Evolutionary conservation across 495 filamentous ascomycete genomes (phyloP).

Genomic region (Bacidia rubella): DNA sequence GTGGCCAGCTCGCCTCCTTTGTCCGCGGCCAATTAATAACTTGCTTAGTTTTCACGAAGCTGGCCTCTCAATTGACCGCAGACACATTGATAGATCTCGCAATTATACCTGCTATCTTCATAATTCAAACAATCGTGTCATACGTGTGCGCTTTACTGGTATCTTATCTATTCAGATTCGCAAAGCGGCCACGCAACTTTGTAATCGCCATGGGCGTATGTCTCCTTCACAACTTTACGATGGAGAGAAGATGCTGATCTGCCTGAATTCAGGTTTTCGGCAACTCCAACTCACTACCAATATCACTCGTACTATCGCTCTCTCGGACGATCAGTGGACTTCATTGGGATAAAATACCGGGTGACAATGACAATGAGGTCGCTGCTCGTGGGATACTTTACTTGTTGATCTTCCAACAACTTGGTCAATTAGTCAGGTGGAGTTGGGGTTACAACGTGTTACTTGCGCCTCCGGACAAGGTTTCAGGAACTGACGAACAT

Average conservation of each 20-base stretch:
- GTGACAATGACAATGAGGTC: constrained; percentile 91
- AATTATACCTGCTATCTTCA: constrained; percentile 87
- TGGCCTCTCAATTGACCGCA: constrained; percentile 87
- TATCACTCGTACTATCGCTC: constrained; percentile 86
- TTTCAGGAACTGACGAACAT: constrained; percentile 43
- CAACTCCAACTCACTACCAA: constrained; percentile 95
- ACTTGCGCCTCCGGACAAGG: constrained; percentile 64
- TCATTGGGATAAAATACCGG: constrained; percentile 81
- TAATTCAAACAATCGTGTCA: constrained; percentile 72
- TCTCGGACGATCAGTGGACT: constrained; percentile 82
- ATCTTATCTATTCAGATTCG: constrained; percentile 62
- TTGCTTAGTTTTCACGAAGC: constrained; percentile 77
- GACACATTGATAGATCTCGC: constrained; percentile 80
- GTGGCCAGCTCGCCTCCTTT: constrained; percentile 17
- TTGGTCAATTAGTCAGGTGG: constrained; percentile 91
- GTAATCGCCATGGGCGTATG: constrained; percentile 87
- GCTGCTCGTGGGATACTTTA: constrained; percentile 89
- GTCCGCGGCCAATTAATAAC: neutral
- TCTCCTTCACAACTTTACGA: neutral
- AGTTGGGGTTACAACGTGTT: constrained; percentile 95
- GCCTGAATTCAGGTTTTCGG: constrained; percentile 56
- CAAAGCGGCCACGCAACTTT: constrained; percentile 77
- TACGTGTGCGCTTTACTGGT: constrained; percentile 59
- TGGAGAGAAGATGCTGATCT: neutral
- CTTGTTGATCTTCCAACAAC: constrained; percentile 91